Base-by-base conservation (phyloP, 371 early-diverging fungal genomes). In the Coemansia linderi region DNA sequence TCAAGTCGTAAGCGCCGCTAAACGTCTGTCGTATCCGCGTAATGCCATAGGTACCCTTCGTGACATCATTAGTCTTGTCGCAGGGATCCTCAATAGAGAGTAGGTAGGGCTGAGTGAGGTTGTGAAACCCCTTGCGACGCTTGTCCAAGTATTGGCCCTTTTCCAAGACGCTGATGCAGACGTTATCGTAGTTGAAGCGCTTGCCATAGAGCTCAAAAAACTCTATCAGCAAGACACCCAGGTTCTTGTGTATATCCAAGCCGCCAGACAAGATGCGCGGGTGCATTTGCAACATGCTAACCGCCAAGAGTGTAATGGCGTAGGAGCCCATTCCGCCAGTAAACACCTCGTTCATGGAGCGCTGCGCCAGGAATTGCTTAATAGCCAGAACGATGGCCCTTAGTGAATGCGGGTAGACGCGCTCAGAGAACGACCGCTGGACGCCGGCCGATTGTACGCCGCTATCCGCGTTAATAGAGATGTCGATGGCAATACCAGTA, bases 321-420 rank as follows among this genome's bases (percentile, higher is more conserved):
- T 96, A 99, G n/a, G 93, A 91, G 24, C 97, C 95, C 63, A 99
- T 71, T 1, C 99, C 99, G 31, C 99, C 99, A 1, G 85, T 86
- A 68, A 87, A 94, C 4, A 95, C 94, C 77, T 99, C 98, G 79
- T 97, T 96, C 68, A 93, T 73, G 8, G 84, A 73, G 36, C 93
- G 85, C 59, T 87, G 83, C 3, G 84, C 68, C 48, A 98, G 73
- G 61, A 93, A 94, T 59, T 93, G 90, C 80, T 97, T 98, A 63
- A 98, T 69, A 0, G 94, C 71, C 61, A 95, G 71, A 33, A 90
- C 83, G 6, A 98, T 62, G 36, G 89, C 83, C 12, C 89, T 82
- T 22, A 95, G 69, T 3, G 88, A 87, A 4, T 65, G 56, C 39
- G 88, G 86, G 72, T 87, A 83, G 24, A 61, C 56, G 19, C 72